Base-by-base conservation (phyloP, 2,329 filamentous ascomycete genomes). In the Byssoonygena ceratinophila region DNA sequence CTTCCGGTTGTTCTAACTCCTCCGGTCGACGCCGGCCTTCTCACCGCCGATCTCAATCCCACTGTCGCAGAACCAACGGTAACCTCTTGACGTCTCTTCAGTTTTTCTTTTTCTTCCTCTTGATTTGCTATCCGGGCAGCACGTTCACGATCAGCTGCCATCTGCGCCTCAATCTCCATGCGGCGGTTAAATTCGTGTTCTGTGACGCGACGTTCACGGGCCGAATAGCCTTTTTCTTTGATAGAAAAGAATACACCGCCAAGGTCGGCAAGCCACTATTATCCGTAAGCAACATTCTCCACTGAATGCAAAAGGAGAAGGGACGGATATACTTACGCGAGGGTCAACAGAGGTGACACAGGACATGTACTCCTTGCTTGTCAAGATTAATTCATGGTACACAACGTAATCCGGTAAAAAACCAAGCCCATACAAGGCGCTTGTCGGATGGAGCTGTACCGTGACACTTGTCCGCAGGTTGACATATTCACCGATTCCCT, bases 211-310 rank as follows among this genome's bases (percentile, higher is more conserved):
- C 89, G 91, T 62, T 95, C 86, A 23, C 87, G 78, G 11, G 84
- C 82, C 12, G 87, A 94, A 66, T 94, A 98, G 1, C 91, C 92
- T 70, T 98, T 98, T 71, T 97, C 91, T 71, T 95, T 96, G 64
- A 98, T 80, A 1, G 85, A 92, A 69, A 97, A 98, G 68, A 98
- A 98, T 0, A 98, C 92, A 1, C 90, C 92, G 31, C 94, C 92
- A 4, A 98, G 76, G 66, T 98, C 92, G 5, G 92, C 92, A 37
- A 98, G 80, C 92, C 92, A 98, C 69, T 72, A 16, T 18, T 32
- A 23, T 43, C 53, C 45, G 23, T 46, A n/a, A 54, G 47, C 18
- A 32, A 23, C 18, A 2, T 34, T 18, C 18, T 39, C 37, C 2
- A 14, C 2, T 14, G 18, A 46, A 46, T 14, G n/a, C 5, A 14